Evolutionary conservation across 306 rosid species (phyloP).

Genomic region (Prunus davidiana): DNA sequence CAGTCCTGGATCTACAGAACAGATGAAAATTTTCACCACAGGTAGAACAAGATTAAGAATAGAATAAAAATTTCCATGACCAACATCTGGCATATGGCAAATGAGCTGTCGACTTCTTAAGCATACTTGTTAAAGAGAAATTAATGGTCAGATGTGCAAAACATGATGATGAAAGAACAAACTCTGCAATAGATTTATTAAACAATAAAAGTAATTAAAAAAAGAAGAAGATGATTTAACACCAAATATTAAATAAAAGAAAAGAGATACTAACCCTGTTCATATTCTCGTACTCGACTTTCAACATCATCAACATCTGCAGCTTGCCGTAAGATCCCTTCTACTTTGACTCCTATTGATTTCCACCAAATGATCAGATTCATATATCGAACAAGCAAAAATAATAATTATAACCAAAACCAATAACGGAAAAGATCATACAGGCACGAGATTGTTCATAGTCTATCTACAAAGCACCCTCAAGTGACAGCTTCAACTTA

Average conservation of each 20-base stretch:
- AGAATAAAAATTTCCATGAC: too few relatives aligned
- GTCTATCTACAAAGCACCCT: neutral
- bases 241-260: slow-evolving; percentile 4
- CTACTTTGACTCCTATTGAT: slow-evolving; percentile 69
- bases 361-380: slow-evolving; percentile 22
- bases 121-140: neutral
- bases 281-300: slow-evolving; percentile 78
- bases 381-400: slow-evolving; percentile 12
- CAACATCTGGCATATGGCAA: too few relatives aligned
- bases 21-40: neutral
- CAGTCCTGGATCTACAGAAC: neutral
- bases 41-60: too few relatives aligned
- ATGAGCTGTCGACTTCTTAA: too few relatives aligned
- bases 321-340: slow-evolving; percentile 97
- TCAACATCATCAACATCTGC: slow-evolving; percentile 98
- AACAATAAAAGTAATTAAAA: slow-evolving; percentile 8
- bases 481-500: neutral
- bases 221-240: slow-evolving; percentile 3
- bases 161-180: slow-evolving; percentile 10
- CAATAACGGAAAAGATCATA: slow-evolving; percentile 12
- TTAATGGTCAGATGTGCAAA: slow-evolving; percentile 4
- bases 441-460: neutral
- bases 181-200: neutral
- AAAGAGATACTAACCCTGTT: slow-evolving; percentile 57
- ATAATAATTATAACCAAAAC: neutral